Percentiles rank a stretch among this genome's conserved stretches.
These are phyloP conservation scores for Ambrosiella xylebori DNA, from an alignment of 2,329 filamentous ascomycete genomes.

Conservation along the genomic window DNA sequence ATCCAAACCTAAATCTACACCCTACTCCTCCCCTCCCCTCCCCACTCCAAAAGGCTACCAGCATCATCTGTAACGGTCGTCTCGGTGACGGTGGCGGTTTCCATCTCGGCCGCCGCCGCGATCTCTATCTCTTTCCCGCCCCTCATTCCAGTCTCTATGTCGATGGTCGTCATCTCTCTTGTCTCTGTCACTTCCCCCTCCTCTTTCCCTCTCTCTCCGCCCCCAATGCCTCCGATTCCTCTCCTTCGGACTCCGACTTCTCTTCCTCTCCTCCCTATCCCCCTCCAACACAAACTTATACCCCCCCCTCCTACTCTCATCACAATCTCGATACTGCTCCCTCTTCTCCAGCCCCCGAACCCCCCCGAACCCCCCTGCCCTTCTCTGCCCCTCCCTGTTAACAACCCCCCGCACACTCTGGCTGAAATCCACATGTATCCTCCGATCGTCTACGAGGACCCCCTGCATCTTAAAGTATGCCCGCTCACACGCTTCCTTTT, in stretches of 20 bases:
- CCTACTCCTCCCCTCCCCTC: no score
- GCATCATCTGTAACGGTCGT: no score
- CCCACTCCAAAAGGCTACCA: no score
- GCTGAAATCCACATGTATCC: constrained; percentile 97
- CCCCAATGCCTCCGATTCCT: constrained; percentile 14
- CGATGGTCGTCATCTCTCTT: background rate
- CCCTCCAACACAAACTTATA: constrained; percentile 64
- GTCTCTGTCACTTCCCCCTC: background rate
- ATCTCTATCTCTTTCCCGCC: constrained; percentile 14
- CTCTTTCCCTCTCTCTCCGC: background rate
- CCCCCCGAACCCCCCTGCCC: constrained; percentile 85
- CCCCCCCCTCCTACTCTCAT: constrained; percentile 14
- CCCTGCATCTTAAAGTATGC: constrained; percentile 99
- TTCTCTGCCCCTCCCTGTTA: constrained; percentile 66
- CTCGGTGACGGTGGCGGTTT: no score
- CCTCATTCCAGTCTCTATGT: background rate
- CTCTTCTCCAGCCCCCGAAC: constrained; percentile 77
- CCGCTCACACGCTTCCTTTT: constrained; percentile 80
- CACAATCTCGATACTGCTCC: constrained; percentile 65
- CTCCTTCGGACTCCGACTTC: constrained; percentile 19
- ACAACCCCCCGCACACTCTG: constrained; percentile 83
- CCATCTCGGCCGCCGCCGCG: no score
- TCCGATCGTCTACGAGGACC: constrained; percentile 88
- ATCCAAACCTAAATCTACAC: no score
- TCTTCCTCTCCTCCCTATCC: constrained; percentile 30